Evolutionary conservation across 2,329 filamentous ascomycete genomes (phyloP), one percentile per base, ranked within the genome.

Genomic region (Chaetomiaceae sp.): DNA sequence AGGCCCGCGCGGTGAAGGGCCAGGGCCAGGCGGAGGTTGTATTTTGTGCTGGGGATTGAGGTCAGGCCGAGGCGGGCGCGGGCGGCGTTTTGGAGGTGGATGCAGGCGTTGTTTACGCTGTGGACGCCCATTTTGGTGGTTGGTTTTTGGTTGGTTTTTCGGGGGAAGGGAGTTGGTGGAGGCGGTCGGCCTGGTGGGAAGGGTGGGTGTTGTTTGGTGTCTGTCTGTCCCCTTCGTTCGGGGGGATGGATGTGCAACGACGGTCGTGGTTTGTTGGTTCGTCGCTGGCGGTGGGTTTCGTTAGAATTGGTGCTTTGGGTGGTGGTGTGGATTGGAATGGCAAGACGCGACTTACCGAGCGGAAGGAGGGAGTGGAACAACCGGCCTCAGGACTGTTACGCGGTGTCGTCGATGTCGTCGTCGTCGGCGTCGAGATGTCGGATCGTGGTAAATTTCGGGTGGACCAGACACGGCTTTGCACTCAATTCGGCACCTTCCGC

Each of bases 71-170:
- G 82, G 1, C 86, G 83, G n/a, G 87, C 89, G 63, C 83, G 83
- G 50, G 86, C 86, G 59, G 87, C 88, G 75, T 96, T 96, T 69
- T 93, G 88, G 51, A 96, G 78, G 73, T 96, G 90, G 59, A 89
- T 90, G 77, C 88, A 95, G 71, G 91, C 82, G 74, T 92, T 75
- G 62, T 82, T 78, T 58, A 95, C 79, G 70, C 85, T 82, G 65
- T 80, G 75, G 70, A 96, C 79, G 62, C 65, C 65, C 67, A 69
- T 70, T 46, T 58, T 66, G 56, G 33, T 2, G 48, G 47, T 5
- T 20, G 33, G 35, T 38, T 27, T 27, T 27, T 7, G 10, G 25
- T 7, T 27, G 25, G 3, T 3, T 27, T n/a, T n/a, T n/a, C n/a
- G n/a, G n/a, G n/a, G n/a, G n/a, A n/a, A n/a, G 23, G 19, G 34